Evolutionary conservation across 257 asterid genomes (phyloP), one percentile per base, ranked within the genome.

Genomic region (Mentha longifolia): DNA sequence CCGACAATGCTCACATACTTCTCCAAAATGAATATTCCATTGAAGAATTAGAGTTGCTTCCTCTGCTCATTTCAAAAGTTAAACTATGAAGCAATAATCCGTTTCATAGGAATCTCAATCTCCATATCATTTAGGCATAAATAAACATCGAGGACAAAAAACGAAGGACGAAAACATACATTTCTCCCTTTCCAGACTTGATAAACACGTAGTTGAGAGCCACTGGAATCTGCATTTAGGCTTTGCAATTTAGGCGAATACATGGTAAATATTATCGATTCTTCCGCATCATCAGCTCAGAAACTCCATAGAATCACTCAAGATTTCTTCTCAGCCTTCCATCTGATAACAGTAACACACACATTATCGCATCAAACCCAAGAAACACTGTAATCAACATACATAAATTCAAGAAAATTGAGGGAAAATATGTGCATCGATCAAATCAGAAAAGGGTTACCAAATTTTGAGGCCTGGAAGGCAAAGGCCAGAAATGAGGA

Each of bases 181-280:
- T 85, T 85, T 68, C 85, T 80, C 67, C 90, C 90, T 77, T 77
- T 78, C 90, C 90, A 83, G 51, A 72, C 69, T 81, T 85, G 86
- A 75, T 83, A 81, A 1, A 83, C 63, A 33, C 82, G 90, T 7
- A 70, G 49, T 10, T 68, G 75, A 50, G 77, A 54, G 60, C 64
- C 80, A 74, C 74, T 67, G 9, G 65, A 49, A 66, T 61, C 77
- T 41, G 45, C 41, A 43, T 57, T 51, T 22, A 30, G 50, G 7
- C 69, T 16, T 17, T 73, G 79, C 28, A 9, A 51, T 7, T 80
- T 70, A 67, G 88, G 74, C 47, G 81, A 46, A 80, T 71, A 61
- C 90, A 85, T 83, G 72, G 10, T 68, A 61, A 80, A 64, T 57
- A 43, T 9, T 67, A 8, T 59, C 70, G 52, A 68, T 16, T 33